Conservation (phyloP, 2,329 filamentous ascomycete species). For the Paraconiothyrium sp. region DNA sequence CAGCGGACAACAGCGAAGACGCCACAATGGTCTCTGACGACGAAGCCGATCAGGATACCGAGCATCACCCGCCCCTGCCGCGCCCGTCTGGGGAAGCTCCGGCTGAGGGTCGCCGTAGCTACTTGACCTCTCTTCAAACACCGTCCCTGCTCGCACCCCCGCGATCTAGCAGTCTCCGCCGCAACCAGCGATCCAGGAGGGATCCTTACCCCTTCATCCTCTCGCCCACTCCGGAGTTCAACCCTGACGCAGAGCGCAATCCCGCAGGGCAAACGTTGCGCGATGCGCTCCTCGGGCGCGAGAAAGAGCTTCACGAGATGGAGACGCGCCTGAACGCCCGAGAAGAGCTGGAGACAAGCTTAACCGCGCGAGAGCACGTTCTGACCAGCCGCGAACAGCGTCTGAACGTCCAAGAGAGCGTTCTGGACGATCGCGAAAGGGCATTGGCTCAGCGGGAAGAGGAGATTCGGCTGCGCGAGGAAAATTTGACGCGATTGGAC, state of each 20-base stretch:
- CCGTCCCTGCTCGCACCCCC: not conserved
- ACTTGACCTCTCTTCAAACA: rapidly evolving
- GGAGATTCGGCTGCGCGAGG: constrained; percentile 1
- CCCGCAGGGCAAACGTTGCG: not conserved
- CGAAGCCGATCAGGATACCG: not conserved
- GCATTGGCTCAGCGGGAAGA: constrained; percentile 2
- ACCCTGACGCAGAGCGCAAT: not conserved
- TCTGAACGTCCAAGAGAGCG: not conserved
- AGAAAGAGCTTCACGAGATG: constrained; percentile 6
- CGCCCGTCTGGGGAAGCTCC: not conserved
- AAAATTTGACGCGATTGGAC: not conserved
- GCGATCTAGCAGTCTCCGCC: not conserved
- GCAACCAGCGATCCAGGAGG: not conserved
- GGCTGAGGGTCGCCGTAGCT: not conserved
- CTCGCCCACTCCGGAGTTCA: not conserved
- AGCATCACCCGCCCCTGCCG: not conserved
- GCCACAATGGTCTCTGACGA: not conserved
- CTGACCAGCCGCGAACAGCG: not conserved
- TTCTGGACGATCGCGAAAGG: constrained; percentile 1
- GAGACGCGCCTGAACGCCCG: not conserved
- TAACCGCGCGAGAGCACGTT: not conserved
- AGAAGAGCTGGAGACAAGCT: not conserved
- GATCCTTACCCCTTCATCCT: not conserved
- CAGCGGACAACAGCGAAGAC: not conserved
- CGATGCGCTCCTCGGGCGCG: not conserved